These are phyloP conservation scores for Myxozyma neglecta DNA, from an alignment of 805 yeast genomes.

Conservation along the genomic window DNA sequence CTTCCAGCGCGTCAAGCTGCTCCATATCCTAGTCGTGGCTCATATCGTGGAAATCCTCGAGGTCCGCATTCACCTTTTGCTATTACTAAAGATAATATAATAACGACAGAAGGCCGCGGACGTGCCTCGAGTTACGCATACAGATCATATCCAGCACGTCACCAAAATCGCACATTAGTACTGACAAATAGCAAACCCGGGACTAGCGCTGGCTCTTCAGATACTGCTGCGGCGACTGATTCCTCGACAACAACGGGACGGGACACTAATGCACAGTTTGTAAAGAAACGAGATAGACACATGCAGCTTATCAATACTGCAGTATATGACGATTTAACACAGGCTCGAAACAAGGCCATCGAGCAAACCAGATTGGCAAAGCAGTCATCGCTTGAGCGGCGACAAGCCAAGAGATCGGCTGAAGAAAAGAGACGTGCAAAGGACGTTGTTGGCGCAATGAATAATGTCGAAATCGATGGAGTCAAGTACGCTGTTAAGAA, in stretches of 20 bases:
- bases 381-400: constrained; percentile 27
- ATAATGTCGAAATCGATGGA: constrained; percentile 33
- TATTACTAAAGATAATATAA: not conserved
- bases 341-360: constrained; percentile 31
- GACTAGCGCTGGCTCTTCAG: not conserved
- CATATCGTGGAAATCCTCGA: not conserved
- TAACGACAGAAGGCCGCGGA: constrained; percentile 19
- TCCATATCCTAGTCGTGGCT: constrained; percentile 6
- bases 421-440: constrained; percentile 32
- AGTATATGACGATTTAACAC: constrained; percentile 27
- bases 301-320: constrained; percentile 31
- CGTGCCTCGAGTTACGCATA: constrained; percentile 16
- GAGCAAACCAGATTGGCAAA: constrained; percentile 27
- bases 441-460: constrained; percentile 10
- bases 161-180: constrained; percentile 30
- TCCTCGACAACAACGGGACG: not conserved
- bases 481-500: constrained; percentile 30
- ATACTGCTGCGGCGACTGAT: not conserved
- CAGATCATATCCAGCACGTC: constrained; percentile 18
- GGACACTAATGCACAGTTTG: constrained; percentile 3
- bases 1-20: not conserved
- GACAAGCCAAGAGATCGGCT: constrained; percentile 22
- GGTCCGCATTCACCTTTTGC: not conserved
- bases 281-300: constrained; percentile 31
- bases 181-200: constrained; percentile 10